These are phyloP conservation scores for Coriaria nepalensis DNA, from an alignment of 306 rosid genomes.

Conservation along the genomic window DNA sequence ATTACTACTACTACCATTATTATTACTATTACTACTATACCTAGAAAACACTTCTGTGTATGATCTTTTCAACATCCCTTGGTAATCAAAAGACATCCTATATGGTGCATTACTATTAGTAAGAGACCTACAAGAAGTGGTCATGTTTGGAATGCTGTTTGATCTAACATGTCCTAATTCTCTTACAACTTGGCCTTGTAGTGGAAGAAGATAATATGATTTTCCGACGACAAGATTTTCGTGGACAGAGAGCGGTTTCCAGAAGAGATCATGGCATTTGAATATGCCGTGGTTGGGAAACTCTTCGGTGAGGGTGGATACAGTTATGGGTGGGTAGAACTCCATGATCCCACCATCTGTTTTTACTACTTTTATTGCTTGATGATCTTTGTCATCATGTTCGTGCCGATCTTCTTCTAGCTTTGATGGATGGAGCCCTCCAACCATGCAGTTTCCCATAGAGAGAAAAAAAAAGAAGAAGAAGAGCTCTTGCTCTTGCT, in stretches of 20 bases:
- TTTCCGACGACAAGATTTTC: slow-evolving; percentile 50
- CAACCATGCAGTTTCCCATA: slow-evolving; percentile 68
- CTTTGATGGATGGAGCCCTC: slow-evolving; percentile 27
- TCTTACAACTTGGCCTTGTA: slow-evolving; percentile 16
- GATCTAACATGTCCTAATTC: slow-evolving; percentile 57
- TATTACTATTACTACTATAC: slow-evolving; percentile 6
- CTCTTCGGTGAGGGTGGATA: slow-evolving; percentile 43
- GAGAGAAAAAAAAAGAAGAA: too few species aligned
- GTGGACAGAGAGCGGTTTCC: slow-evolving; percentile 46
- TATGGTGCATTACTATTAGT: slow-evolving; percentile 23
- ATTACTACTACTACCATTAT: neutral
- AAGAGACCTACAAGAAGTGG: neutral
- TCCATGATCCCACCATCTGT: slow-evolving; percentile 87
- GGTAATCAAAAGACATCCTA: slow-evolving; percentile 57
- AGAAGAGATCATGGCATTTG: slow-evolving; percentile 60
- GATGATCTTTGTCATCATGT: too few species aligned
- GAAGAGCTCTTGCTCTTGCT: neutral
- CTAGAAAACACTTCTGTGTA: slow-evolving; percentile 34
- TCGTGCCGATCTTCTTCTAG: slow-evolving; percentile 6
- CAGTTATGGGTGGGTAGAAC: slow-evolving; percentile 45
- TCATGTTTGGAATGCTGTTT: slow-evolving; percentile 36
- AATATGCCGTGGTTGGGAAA: slow-evolving; percentile 60
- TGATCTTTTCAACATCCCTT: slow-evolving; percentile 40
- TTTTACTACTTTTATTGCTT: slow-evolving; percentile 40
- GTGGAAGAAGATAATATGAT: slow-evolving; percentile 52